Conservation (phyloP, 1,284 basidiomycete genomes). For the Exsudoporus floridanus region DNA sequence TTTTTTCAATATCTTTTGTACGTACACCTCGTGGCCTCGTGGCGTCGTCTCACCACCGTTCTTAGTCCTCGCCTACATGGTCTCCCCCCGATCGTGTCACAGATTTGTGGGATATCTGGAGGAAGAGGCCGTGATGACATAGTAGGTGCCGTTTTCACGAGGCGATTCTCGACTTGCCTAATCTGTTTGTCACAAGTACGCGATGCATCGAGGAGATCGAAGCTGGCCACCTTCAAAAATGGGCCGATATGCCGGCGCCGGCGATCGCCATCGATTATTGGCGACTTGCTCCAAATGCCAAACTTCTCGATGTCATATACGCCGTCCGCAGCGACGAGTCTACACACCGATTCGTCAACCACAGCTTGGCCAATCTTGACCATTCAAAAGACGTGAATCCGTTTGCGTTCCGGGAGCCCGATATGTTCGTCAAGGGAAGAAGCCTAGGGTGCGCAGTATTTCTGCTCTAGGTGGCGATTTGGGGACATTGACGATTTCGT, state of each 20-base stretch:
- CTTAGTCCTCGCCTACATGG: constrained; percentile 74
- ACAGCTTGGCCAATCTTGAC: constrained; percentile 85
- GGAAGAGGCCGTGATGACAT: constrained; percentile 92
- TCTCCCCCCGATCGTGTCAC: constrained; percentile 84
- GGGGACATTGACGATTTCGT: constrained; percentile 16
- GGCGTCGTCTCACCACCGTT: constrained; percentile 17
- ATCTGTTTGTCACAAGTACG: constrained; percentile 49
- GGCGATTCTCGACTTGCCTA: constrained; percentile 24
- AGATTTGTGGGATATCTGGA: constrained; percentile 95
- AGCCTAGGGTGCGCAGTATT: constrained; percentile 66
- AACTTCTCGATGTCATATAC: constrained; percentile 83
- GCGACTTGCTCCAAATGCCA: constrained; percentile 75
- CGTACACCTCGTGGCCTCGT: constrained; percentile 32
- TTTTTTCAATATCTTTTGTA: constrained; percentile 90
- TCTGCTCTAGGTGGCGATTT: neutral
- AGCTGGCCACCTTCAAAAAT: constrained; percentile 84
- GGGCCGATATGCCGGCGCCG: constrained; percentile 74
- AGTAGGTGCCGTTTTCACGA: constrained; percentile 48
- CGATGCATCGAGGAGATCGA: constrained; percentile 83
- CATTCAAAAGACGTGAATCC: constrained; percentile 82
- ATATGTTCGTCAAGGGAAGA: constrained; percentile 78
- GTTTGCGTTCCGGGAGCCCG: constrained; percentile 87
- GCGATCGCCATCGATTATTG: constrained; percentile 94
- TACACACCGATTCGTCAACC: constrained; percentile 91
- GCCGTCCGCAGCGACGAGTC: constrained; percentile 93